A percentile compares a stretch with the other conserved stretches of the same genome.
Evolutionary conservation across 192 early-diverging fungal genomes (phyloP).

Genomic region (Coemansia sp.): DNA sequence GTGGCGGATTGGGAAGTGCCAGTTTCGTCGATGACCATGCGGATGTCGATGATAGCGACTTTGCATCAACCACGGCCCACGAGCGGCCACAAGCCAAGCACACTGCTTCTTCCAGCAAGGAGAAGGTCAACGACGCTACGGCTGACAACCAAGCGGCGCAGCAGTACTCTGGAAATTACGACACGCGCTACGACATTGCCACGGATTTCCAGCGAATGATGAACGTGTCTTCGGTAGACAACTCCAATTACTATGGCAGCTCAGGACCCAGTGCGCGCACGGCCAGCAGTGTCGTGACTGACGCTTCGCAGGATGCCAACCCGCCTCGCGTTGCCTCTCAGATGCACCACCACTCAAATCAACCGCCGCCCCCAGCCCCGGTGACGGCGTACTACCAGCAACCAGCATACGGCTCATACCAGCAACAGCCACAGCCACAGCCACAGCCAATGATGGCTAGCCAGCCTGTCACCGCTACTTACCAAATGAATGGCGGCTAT

Average conservation of each 20-base stretch:
- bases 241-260: constrained; percentile 2
- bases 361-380: background rate
- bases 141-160: background rate
- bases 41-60: constrained; percentile 7
- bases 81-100: background rate
- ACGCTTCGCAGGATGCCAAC: background rate
- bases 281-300: background rate
- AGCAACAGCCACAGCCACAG: constrained; percentile 3
- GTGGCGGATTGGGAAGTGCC: constrained; percentile 26
- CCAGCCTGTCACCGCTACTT: background rate
- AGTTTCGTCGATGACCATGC: constrained; percentile 3
- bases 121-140: background rate
- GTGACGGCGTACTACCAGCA: constrained; percentile 1
- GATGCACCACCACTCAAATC: constrained; percentile 2
- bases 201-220: constrained; percentile 37
- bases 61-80: background rate
- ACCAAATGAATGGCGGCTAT: background rate
- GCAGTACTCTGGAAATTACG: constrained; percentile 21
- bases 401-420: background rate
- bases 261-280: background rate
- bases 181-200: constrained; percentile 23
- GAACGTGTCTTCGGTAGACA: constrained; percentile 15
- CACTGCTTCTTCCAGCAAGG: background rate
- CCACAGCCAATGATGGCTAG: background rate
- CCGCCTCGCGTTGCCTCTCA: background rate